These are phyloP conservation scores for Clarireedia paspali DNA, from an alignment of 2,329 filamentous ascomycete species.

Conservation along the genomic window DNA sequence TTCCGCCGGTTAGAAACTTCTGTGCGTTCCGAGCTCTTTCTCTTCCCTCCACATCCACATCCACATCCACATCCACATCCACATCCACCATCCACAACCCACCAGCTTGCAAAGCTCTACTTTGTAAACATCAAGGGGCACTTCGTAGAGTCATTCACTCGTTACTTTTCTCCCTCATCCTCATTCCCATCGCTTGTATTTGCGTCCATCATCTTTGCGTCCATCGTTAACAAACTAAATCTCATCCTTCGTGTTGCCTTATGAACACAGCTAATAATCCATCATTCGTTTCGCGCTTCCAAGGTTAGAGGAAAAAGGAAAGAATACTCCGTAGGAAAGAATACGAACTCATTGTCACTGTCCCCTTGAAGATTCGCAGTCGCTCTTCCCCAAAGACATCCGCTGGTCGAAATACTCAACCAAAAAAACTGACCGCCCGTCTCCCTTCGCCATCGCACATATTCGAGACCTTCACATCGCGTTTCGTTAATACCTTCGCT, in stretches of 20 bases:
- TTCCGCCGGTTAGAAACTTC: no score
- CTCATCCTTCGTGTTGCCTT: neutral
- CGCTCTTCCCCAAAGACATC: neutral
- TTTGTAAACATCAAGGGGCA: neutral
- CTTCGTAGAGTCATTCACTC: neutral
- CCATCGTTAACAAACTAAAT: neutral
- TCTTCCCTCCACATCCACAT: neutral
- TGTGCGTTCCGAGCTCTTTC: neutral
- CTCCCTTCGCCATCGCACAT: slow-evolving; percentile 1
- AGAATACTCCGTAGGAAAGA: no score
- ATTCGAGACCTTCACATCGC: neutral
- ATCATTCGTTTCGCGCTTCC: no score
- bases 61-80: no score
- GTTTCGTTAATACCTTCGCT: neutral
- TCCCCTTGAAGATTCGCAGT: no score
- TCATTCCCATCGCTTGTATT: neutral
- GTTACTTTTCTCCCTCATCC: neutral
- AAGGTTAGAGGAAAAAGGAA: no score
- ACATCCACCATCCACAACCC: no score
- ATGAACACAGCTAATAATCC: no score
- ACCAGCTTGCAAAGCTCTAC: neutral
- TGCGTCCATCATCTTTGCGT: neutral
- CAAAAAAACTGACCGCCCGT: neutral
- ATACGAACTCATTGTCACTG: no score
- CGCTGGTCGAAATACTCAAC: neutral